Conservation (phyloP, 2,329 filamentous ascomycete genomes). For the Ophiostoma ips region DNA sequence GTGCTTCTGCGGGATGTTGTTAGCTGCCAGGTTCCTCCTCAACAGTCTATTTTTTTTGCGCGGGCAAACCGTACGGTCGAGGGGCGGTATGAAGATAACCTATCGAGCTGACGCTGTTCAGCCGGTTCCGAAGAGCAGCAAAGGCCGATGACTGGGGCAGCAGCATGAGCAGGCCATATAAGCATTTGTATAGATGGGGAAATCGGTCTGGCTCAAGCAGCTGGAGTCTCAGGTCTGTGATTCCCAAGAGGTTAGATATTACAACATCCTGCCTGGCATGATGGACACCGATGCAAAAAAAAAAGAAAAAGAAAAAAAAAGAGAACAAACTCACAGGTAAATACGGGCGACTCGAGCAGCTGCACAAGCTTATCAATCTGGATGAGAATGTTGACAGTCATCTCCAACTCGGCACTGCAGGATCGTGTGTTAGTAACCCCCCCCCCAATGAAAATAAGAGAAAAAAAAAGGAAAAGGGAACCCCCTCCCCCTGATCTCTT, state of each 20-base stretch:
- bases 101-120: slow-evolving; percentile 95
- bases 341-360: slow-evolving; percentile 89
- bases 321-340: slow-evolving; percentile 60
- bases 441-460: not conserved
- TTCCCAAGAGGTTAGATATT: not conserved
- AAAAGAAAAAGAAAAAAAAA: not conserved
- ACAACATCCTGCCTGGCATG: too few relatives aligned
- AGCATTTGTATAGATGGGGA: slow-evolving; percentile 90
- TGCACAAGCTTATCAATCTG: slow-evolving; percentile 98
- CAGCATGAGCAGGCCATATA: slow-evolving; percentile 94
- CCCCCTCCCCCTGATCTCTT: too few relatives aligned
- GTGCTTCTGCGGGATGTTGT: slow-evolving; percentile 23
- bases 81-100: slow-evolving; percentile 79
- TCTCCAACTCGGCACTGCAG: slow-evolving; percentile 81
- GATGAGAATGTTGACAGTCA: slow-evolving; percentile 97
- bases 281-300: too few relatives aligned
- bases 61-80: slow-evolving; percentile 53
- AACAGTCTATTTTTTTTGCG: too few relatives aligned
- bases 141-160: slow-evolving; percentile 97
- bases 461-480: not conserved
- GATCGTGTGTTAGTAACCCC: not conserved
- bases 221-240: slow-evolving; percentile 78
- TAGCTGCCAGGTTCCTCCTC: too few relatives aligned
- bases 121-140: slow-evolving; percentile 84
- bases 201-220: slow-evolving; percentile 90